phyloP scores from a whole-genome alignment of 352 stramenopile species.

The Phytophthora rubi region DNA sequence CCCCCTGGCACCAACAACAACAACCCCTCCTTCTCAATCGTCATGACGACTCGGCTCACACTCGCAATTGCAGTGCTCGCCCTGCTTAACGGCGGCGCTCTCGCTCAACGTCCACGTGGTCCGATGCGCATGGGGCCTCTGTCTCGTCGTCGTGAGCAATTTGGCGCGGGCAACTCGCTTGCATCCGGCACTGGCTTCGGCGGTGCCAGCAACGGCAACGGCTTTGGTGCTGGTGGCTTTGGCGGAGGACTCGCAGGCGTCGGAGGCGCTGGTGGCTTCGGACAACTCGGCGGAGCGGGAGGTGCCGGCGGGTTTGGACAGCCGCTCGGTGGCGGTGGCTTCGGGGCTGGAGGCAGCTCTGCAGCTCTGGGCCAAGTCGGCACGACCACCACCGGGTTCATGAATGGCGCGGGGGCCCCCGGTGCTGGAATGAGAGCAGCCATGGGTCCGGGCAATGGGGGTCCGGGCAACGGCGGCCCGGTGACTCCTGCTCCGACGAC shows the following conservation, averaged over 20 bases:
- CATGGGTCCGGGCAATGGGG: neutral
- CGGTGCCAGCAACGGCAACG: neutral
- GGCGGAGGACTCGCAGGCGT: conserved; percentile 6
- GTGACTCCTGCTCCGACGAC: neutral
- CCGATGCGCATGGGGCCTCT: conserved; percentile 19
- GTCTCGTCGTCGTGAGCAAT: conserved; percentile 27
- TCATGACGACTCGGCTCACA: conserved; percentile 30
- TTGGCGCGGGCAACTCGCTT: conserved; percentile 1
- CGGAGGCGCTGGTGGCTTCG: neutral
- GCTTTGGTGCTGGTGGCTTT: neutral
- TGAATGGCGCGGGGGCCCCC: neutral
- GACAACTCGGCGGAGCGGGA: neutral
- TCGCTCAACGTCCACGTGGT: conserved; percentile 29
- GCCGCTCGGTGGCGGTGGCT: neutral
- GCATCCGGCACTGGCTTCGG: neutral
- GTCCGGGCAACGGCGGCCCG: neutral
- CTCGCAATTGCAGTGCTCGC: conserved; percentile 22
- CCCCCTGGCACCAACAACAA: neutral
- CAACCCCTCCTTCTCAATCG: neutral
- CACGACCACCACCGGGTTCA: neutral
- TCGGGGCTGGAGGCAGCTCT: neutral
- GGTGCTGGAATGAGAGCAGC: neutral
- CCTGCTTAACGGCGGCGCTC: conserved; percentile 18
- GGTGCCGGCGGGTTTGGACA: neutral
- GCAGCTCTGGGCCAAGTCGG: too few relatives aligned